Percentiles rank a stretch among this genome's conserved stretches.
Evolutionary conservation across 2,329 filamentous ascomycete species (phyloP).

Genomic region (Fusarium equiseti): DNA sequence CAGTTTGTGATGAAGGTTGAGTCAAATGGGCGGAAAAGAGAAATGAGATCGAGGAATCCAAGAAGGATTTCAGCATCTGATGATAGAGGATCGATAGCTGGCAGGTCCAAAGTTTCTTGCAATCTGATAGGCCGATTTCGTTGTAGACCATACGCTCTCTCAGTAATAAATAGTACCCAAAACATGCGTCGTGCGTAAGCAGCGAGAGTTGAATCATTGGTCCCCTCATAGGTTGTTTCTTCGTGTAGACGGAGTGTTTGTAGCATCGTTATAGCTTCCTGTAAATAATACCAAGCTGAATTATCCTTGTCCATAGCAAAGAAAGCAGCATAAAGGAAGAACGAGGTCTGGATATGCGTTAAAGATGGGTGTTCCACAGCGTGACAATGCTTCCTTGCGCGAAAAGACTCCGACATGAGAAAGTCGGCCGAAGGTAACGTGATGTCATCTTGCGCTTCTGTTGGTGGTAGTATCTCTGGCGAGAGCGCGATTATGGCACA

Average conservation of each 20-base stretch:
- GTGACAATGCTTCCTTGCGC: conserved; percentile 44
- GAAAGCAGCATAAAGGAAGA: conserved; percentile 50
- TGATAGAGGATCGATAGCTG: conserved; percentile 14
- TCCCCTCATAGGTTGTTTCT: conserved; percentile 41
- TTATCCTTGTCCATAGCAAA: conserved; percentile 51
- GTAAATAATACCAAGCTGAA: conserved; percentile 51
- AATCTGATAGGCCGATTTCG: conserved; percentile 49
- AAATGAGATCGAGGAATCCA: conserved; percentile 50
- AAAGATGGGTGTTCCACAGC: conserved; percentile 47
- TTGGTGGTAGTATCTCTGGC: conserved; percentile 43
- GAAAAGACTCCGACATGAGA: conserved; percentile 47
- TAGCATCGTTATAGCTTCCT: conserved; percentile 48
- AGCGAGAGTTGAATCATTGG: conserved; percentile 4
- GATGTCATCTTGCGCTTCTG: conserved; percentile 4
- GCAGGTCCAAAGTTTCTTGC: conserved; percentile 41
- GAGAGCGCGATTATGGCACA: conserved; percentile 49
- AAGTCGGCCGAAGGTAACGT: conserved; percentile 38
- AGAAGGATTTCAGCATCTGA: conserved; percentile 47
- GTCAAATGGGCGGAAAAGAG: conserved; percentile 45
- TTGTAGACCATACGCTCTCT: conserved; percentile 50
- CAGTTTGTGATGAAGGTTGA: conserved; percentile 47
- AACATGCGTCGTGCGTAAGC: conserved; percentile 46
- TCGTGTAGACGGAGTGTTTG: conserved; percentile 49
- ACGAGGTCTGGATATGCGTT: conserved; percentile 49
- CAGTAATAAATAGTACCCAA: conserved; percentile 51